Evolutionary conservation across 805 yeast species (phyloP), one percentile per base, ranked within the genome.

Genomic region (Barnettozyma wickerhamii): DNA sequence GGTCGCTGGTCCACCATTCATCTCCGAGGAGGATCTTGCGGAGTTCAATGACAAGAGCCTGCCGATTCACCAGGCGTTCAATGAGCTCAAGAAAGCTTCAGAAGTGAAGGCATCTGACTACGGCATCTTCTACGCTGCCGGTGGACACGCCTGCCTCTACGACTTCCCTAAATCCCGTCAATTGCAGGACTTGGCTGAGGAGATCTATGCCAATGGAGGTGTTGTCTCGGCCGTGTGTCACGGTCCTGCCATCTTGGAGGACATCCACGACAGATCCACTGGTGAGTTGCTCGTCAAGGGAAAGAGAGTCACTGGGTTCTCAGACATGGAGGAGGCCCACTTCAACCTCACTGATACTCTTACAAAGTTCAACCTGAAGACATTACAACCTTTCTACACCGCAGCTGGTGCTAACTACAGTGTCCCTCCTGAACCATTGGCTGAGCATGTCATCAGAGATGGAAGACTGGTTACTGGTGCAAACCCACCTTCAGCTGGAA

Each of bases 191-290:
- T 42, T 75, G 32, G 81, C 78, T 17, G 59, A 64, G 21, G 60
- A 63, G 18, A 69, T 79, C 37, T 76, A 72, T 54, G 62, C 60
- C 24, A 58, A 69, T 17, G 75, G 74, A 30, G 84, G 84, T 36
- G 70, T 77, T 30, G 71, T 80, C 19, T 59, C 78, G 32, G 83
- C 85, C 13, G 85, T 80, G 7, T 80, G 87, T 59, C 85, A 80
- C 49, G 87, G 84, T 7, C 82, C 83, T n/a, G 68, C 70, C 18
- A 67, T 79, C 46, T 74, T 80, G 45, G 73, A 67, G n/a, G 65
- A 66, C 33, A 55, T 79, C 47, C 62, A 53, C 30, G 75, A 74
- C 48, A 46, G 53, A 31, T 43, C 51, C 7, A 63, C 71, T 14
- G 77, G 77, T 32, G 62, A 66, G 35, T 59, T 63, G 14, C 49